These are phyloP conservation scores for Cordyceps militaris DNA, from an alignment of 2,329 filamentous ascomycete species.

Conservation along the genomic window DNA sequence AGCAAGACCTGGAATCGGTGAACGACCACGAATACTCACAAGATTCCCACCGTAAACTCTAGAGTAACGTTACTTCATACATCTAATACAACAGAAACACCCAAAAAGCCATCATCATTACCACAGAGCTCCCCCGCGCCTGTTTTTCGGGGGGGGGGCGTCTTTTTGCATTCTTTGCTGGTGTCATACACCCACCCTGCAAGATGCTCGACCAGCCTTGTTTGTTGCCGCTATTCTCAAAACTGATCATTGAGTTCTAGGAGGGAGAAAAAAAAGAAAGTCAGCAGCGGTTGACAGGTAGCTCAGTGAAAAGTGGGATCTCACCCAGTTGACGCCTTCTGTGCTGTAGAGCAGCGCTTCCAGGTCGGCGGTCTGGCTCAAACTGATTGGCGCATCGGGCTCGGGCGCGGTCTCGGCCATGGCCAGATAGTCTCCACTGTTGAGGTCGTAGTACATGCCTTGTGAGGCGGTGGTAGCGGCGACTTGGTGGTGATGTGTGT, in stretches of 20 bases:
- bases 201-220: neutral
- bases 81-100: too few relatives aligned
- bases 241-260: conserved; percentile 26
- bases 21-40: too few relatives aligned
- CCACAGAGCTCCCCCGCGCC: too few relatives aligned
- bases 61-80: too few relatives aligned
- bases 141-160: too few relatives aligned
- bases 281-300: neutral
- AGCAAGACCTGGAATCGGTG: too few relatives aligned
- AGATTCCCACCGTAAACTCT: too few relatives aligned
- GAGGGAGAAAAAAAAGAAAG: neutral
- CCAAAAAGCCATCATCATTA: too few relatives aligned
- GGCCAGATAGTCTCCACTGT: conserved; percentile 16
- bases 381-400: conserved; percentile 17
- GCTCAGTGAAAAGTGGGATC: neutral
- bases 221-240: conserved; percentile 3
- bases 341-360: conserved; percentile 30
- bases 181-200: neutral
- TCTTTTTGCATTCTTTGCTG: too few relatives aligned
- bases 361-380: conserved; percentile 28
- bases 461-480: conserved; percentile 16
- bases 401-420: neutral
- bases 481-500: neutral
- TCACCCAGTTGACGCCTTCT: conserved; percentile 35
- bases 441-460: neutral